A percentile compares a stretch with the other conserved stretches of the same genome.
Evolutionary conservation across 345 rosid genomes (phyloP).

Genomic region (Sapria himalayana): DNA sequence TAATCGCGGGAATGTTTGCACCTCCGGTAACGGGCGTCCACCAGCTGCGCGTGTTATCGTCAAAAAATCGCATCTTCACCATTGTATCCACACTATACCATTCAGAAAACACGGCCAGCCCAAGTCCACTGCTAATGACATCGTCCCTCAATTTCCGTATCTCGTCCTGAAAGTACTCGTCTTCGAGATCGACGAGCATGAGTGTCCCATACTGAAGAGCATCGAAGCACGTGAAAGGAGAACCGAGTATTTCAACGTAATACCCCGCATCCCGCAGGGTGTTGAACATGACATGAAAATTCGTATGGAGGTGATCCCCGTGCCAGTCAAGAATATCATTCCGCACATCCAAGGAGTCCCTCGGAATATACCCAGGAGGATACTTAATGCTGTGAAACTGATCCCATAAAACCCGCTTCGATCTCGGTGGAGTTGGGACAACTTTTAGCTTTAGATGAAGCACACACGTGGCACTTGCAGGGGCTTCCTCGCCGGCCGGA

Average conservation of each 20-base stretch:
- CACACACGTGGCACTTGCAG: constrained; percentile 44
- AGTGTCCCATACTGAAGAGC: constrained; percentile 88
- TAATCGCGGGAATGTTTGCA: constrained; percentile 82
- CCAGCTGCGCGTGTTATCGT: constrained; percentile 94
- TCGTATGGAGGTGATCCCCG: constrained; percentile 97
- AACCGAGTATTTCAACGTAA: constrained; percentile 87
- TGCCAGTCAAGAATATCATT: constrained; percentile 99
- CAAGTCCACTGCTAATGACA: constrained; percentile 59
- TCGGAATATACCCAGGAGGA: constrained; percentile 97
- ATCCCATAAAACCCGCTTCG: constrained; percentile 85
- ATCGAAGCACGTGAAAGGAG: constrained; percentile 90
- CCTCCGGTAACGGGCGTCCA: constrained; percentile 99
- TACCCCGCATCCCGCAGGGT: constrained; percentile 83
- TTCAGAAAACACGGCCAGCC: constrained; percentile 77
- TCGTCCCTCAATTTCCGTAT: constrained; percentile 73
- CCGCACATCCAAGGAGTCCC: constrained; percentile 95
- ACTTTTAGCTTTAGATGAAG: constrained; percentile 74
- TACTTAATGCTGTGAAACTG: constrained; percentile 91
- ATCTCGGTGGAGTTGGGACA: constrained; percentile 74
- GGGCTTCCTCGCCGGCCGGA: constrained; percentile 40
- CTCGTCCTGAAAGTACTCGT: constrained; percentile 84
- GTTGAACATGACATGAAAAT: constrained; percentile 86
- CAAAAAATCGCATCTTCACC: constrained; percentile 98
- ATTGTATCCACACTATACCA: constrained; percentile 96
- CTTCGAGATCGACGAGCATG: constrained; percentile 88